Evolutionary conservation across 352 stramenopile species (phyloP).

Genomic region (Phytophthora megakarya): DNA sequence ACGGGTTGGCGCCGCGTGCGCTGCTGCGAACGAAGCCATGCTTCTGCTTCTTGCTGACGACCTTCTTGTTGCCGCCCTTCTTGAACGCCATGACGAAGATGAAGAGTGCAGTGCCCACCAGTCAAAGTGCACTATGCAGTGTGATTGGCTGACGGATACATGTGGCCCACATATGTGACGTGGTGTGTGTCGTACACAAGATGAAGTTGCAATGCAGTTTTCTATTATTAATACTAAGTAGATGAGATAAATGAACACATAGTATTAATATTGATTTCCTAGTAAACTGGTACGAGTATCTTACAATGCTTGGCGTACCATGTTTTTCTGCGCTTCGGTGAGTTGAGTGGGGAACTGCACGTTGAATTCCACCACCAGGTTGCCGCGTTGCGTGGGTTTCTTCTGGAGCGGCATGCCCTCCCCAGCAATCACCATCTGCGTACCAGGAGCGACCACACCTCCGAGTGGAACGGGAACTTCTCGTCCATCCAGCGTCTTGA

Average conservation of each 20-base stretch:
- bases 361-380: conserved; percentile 97
- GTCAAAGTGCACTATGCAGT: too few species aligned
- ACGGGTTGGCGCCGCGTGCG: conserved; percentile 75
- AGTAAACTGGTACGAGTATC: conserved; percentile 11
- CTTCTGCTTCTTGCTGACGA: conserved; percentile 26
- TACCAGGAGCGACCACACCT: conserved; percentile 91
- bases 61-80: conserved; percentile 53
- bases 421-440: conserved; percentile 91
- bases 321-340: conserved; percentile 70
- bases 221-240: conserved; percentile 33
- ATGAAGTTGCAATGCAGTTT: too few species aligned
- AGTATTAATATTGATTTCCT: neutral
- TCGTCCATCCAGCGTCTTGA: conserved; percentile 95
- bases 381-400: conserved; percentile 77
- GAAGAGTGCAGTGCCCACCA: too few species aligned
- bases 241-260: conserved; percentile 27
- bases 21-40: conserved; percentile 31
- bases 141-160: too few species aligned
- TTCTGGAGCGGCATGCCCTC: conserved; percentile 97
- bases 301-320: conserved; percentile 80
- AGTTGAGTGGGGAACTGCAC: conserved; percentile 96
- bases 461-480: conserved; percentile 90
- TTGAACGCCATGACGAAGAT: conserved; percentile 44
- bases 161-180: too few species aligned
- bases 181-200: too few species aligned